Evolutionary conservation across 352 stramenopile genomes (phyloP).

Genomic region (Blastocystis sp.): DNA sequence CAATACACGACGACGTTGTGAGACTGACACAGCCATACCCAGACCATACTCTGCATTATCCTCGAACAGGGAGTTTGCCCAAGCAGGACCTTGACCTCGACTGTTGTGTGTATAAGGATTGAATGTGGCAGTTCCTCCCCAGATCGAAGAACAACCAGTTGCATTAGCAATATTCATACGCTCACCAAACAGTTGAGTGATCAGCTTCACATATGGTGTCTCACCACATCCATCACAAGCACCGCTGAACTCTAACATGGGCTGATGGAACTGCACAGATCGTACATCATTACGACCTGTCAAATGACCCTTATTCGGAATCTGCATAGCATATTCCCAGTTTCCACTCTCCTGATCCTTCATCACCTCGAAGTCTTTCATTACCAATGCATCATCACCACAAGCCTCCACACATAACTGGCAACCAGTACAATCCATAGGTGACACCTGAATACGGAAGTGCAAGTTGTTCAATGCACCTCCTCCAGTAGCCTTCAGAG

Average conservation of each 20-base stretch:
- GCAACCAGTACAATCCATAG: slow-evolving; percentile 71
- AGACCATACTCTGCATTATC: slow-evolving; percentile 70
- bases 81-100: slow-evolving; percentile 66
- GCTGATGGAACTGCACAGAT: slow-evolving; percentile 69
- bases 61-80: slow-evolving; percentile 69
- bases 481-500: slow-evolving; percentile 66
- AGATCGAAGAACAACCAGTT: slow-evolving; percentile 69
- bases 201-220: slow-evolving; percentile 70
- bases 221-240: slow-evolving; percentile 70
- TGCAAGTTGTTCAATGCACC: slow-evolving; percentile 66
- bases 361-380: slow-evolving; percentile 69
- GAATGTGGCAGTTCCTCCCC: slow-evolving; percentile 68
- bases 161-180: slow-evolving; percentile 71
- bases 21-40: slow-evolving; percentile 35
- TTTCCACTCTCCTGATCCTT: slow-evolving; percentile 63
- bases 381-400: slow-evolving; percentile 68
- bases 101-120: slow-evolving; percentile 68
- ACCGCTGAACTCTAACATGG: slow-evolving; percentile 69
- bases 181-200: slow-evolving; percentile 71
- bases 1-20: slow-evolving; percentile 63
- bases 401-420: slow-evolving; percentile 70
- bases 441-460: too few species aligned
- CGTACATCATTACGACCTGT: slow-evolving; percentile 67
- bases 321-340: slow-evolving; percentile 68
- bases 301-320: slow-evolving; percentile 68